These are phyloP conservation scores for Colletotrichum chlorophyti DNA, from an alignment of 2,329 filamentous ascomycete genomes.

Conservation along the genomic window DNA sequence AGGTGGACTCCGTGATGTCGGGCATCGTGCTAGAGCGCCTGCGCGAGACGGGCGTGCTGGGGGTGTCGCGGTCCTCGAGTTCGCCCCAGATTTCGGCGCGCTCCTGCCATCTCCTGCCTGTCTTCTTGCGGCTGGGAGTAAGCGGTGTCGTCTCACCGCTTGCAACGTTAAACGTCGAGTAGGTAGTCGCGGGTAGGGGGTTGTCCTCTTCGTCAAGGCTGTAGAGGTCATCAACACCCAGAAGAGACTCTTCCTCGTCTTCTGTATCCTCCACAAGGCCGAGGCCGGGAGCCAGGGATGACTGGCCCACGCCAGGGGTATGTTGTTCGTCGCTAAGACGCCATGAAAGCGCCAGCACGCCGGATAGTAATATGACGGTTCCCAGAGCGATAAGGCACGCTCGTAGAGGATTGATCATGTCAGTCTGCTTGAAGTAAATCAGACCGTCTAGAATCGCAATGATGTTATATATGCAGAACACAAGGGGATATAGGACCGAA, in stretches of 20 bases:
- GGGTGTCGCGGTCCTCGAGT: constrained; percentile 74
- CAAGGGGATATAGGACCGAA: constrained; percentile 92
- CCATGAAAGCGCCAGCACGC: constrained; percentile 93
- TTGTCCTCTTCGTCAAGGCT: constrained; percentile 51
- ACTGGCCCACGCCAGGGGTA: constrained; percentile 66
- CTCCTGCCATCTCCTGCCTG: constrained; percentile 65
- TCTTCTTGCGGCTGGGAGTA: constrained; percentile 51
- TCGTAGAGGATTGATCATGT: constrained; percentile 76
- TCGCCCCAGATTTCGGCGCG: constrained; percentile 87
- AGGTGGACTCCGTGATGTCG: constrained; percentile 45
- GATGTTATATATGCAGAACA: constrained; percentile 99
- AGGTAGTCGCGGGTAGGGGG: constrained; percentile 43
- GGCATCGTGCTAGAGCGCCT: constrained; percentile 58
- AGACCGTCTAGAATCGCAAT: constrained; percentile 96
- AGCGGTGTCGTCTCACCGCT: constrained; percentile 46
- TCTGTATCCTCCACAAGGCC: constrained; percentile 77
- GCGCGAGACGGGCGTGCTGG: constrained; percentile 46
- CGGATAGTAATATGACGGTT: constrained; percentile 83
- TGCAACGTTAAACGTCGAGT: constrained; percentile 55
- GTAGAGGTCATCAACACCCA: constrained; percentile 54
- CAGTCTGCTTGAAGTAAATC: constrained; percentile 93
- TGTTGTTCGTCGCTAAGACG: constrained; percentile 81
- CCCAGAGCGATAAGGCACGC: constrained; percentile 86
- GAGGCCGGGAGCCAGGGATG: constrained; percentile 80
- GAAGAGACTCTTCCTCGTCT: constrained; percentile 63